Evolutionary conservation across 2,329 filamentous ascomycete species (phyloP).

Genomic region (Juglanconis sp.): DNA sequence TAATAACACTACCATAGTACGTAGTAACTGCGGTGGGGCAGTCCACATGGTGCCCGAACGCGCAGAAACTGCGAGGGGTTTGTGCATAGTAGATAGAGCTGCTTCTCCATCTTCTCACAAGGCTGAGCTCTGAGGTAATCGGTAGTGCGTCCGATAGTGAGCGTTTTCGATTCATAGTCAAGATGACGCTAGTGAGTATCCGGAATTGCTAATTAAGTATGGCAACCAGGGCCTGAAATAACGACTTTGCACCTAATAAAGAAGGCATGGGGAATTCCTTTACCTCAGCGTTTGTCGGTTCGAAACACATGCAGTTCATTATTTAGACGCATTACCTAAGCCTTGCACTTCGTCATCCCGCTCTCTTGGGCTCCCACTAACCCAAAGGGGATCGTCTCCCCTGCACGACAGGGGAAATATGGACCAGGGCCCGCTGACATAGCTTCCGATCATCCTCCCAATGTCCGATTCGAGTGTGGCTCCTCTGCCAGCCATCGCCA

Average conservation of each 20-base stretch:
- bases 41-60: no score
- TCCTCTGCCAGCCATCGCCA: not conserved
- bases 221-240: not conserved
- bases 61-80: no score
- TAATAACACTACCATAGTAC: no score
- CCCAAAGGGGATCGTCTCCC: not conserved
- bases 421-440: not conserved
- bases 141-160: not conserved
- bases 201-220: not conserved
- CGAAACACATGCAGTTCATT: no score
- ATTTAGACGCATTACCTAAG: not conserved
- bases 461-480: not conserved
- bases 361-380: not conserved
- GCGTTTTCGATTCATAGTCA: not conserved
- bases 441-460: slow-evolving; percentile 2
- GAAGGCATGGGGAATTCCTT: not conserved
- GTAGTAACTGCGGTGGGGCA: no score
- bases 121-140: not conserved
- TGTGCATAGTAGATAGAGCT: no score
- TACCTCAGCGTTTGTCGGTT: not conserved
- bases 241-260: not conserved
- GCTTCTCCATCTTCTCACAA: not conserved
- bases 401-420: not conserved
- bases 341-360: not conserved
- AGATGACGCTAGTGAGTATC: not conserved